Evolutionary conservation across 1,284 basidiomycete species (phyloP).

Genomic region (Takashimella koratensis): DNA sequence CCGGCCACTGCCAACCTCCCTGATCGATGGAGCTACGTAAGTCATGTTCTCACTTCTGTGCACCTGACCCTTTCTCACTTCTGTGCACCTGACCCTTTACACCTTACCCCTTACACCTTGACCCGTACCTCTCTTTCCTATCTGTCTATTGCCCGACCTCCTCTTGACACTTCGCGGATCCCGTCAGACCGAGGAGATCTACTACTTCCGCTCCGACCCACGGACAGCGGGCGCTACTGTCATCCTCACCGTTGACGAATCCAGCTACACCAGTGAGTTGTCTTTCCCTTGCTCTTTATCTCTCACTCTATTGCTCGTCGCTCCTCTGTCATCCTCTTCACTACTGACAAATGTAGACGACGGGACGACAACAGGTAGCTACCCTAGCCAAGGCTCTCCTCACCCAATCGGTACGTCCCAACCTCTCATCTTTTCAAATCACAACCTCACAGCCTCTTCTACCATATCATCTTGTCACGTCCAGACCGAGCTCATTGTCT

Average conservation of each 20-base stretch:
- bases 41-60: constrained; percentile 7
- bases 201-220: constrained; percentile 74
- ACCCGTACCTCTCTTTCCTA: background rate
- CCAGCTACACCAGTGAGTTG: constrained; percentile 58
- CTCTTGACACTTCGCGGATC: background rate
- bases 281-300: background rate
- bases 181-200: constrained; percentile 51
- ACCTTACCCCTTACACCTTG: no score
- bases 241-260: constrained; percentile 64
- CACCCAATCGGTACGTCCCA: constrained; percentile 42
- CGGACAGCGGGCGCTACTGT: constrained; percentile 62
- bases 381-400: constrained; percentile 35
- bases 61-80: background rate
- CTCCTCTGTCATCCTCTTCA: constrained; percentile 2
- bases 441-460: constrained; percentile 1
- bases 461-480: no score
- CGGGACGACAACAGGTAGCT: constrained; percentile 32
- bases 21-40: constrained; percentile 56
- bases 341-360: constrained; percentile 27
- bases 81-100: background rate
- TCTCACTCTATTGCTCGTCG: no score
- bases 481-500: no score
- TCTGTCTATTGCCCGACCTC: no score
- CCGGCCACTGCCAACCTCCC: constrained; percentile 66
- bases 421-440: background rate